phyloP scores from a whole-genome alignment of 108 stramenopile genomes.

The Thalassiosira profunda region DNA sequence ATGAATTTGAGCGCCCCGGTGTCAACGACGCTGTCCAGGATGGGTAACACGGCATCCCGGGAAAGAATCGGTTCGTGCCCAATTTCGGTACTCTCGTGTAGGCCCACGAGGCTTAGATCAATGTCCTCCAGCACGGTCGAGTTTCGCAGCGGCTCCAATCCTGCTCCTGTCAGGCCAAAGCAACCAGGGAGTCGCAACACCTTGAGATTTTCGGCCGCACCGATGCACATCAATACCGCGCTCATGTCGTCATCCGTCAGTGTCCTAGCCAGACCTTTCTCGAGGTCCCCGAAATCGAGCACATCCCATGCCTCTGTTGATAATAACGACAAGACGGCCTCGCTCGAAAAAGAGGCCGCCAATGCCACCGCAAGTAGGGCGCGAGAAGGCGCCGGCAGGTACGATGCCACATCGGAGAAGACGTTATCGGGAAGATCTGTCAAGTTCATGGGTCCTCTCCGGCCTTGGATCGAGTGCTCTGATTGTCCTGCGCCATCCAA shows the following conservation, averaged over 20 bases:
- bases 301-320: neutral
- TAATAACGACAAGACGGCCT: neutral
- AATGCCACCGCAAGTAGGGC: neutral
- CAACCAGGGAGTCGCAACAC: slow-evolving; percentile 10
- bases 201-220: slow-evolving; percentile 3
- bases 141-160: neutral
- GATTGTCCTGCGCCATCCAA: no score
- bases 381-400: neutral
- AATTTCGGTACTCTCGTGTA: neutral
- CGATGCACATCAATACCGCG: neutral
- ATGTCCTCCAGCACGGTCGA: slow-evolving; percentile 5
- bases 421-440: no score
- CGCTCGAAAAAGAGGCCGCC: neutral
- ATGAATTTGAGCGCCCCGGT: slow-evolving; percentile 7
- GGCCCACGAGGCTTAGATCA: slow-evolving; percentile 9
- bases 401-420: neutral
- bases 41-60: neutral
- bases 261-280: slow-evolving; percentile 4
- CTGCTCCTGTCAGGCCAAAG: slow-evolving; percentile 8
- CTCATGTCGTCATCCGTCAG: slow-evolving; percentile 18
- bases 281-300: slow-evolving; percentile 15
- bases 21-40: slow-evolving; percentile 8
- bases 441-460: no score
- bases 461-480: no score
- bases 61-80: neutral